A percentile compares a stretch with the other conserved stretches of the same genome.
Conservation (phyloP, 1,284 basidiomycete genomes). For the Puccinia novopanici region DNA sequence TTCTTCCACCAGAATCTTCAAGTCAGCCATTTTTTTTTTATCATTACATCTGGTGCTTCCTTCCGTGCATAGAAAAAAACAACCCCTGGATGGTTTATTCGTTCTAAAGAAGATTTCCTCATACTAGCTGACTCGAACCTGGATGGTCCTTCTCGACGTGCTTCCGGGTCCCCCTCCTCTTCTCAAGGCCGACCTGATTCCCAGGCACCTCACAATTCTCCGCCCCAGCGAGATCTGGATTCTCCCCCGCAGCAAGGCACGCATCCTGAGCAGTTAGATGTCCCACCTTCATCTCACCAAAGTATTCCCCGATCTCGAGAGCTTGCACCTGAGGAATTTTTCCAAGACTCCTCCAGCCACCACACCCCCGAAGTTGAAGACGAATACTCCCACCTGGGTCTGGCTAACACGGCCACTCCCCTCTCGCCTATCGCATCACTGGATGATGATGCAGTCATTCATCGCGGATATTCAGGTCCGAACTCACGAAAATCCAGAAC, state of each 20-base stretch:
- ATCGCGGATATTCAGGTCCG: neutral
- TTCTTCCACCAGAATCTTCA: neutral
- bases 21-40: neutral
- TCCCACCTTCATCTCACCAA: neutral
- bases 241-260: neutral
- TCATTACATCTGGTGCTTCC: neutral
- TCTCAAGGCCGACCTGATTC: neutral
- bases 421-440: neutral
- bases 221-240: neutral
- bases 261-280: neutral
- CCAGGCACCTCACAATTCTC: neutral
- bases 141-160: neutral
- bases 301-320: neutral
- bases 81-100: neutral
- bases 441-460: neutral
- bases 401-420: neutral
- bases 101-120: neutral
- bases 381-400: conserved; percentile 10
- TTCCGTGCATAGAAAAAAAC: neutral
- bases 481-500: neutral
- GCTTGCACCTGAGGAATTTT: neutral
- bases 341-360: neutral
- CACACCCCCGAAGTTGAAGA: neutral
- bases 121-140: neutral
- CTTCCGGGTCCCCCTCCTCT: neutral